Evolutionary conservation across 805 yeast species (phyloP), one percentile per base, ranked within the genome.

Genomic region (Diddensiella transvaalensis): DNA sequence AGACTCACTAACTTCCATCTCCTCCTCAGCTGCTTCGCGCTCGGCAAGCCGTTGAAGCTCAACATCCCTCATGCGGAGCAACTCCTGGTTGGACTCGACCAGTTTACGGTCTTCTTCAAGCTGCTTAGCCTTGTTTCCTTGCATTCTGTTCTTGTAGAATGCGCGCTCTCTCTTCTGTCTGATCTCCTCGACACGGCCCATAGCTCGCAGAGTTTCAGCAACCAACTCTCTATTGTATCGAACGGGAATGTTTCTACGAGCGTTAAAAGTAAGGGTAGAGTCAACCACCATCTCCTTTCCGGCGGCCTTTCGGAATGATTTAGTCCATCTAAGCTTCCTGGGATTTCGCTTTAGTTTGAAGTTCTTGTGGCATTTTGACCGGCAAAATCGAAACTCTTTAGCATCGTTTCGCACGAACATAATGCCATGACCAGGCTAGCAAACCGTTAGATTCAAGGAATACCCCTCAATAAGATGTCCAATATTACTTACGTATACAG

Each of bases 281-380:
- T 93, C 99, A 50, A 93, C 98, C 21, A 95, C 96, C 76, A 93
- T 79, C 68, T 93, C 99, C 70, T 93, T 93, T 63, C 99, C 99
- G 40, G 98, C 98, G 53, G 98, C 95, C 70, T 93, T 93, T 74
- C 99, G 82, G 79, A 93, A 93, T 1, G 99, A 98, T 70, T 93
- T 93, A 48, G 99, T 93, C 99, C 99, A 93, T 72, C 80, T 86
- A 71, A 90, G 82, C 71, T 93, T 93, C 74, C 99, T 84, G 60
- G 99, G 99, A 75, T 93, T 93, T 72, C 99, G 84, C 77, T 96
- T 89, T 75, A 89, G 95, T 69, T 93, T 93, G 82, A 93, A 93
- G 48, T 89, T 85, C 68, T 90, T 88, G 73, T 93, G 99, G 74
- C 99, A 93, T 68, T 93, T 93, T 53, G 98, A 89, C 67, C 97